Percentiles rank a stretch among this genome's conserved stretches.
phyloP scores from a whole-genome alignment of 2,329 filamentous ascomycete genomes.

The Cladosporium sp. region DNA sequence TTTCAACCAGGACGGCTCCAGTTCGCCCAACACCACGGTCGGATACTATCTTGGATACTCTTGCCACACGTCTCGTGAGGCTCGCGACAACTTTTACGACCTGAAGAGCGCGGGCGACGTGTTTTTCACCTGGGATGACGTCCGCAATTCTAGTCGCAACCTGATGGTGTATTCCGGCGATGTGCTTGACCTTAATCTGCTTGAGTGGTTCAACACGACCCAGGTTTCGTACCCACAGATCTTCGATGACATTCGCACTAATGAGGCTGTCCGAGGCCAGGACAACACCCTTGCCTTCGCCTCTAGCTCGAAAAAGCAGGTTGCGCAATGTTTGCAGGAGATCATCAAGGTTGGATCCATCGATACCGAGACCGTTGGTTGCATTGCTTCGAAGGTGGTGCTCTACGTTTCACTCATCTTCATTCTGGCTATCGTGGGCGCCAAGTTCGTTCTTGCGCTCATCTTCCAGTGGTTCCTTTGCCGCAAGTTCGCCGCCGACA shows the following conservation, averaged over 20 bases:
- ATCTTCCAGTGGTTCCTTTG: constrained; percentile 97
- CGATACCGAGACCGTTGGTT: constrained; percentile 93
- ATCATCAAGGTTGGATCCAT: constrained; percentile 95
- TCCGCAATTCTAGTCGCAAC: constrained; percentile 85
- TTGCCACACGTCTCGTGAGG: constrained; percentile 75
- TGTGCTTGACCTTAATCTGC: constrained; percentile 84
- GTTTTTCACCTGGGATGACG: constrained; percentile 93
- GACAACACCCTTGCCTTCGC: constrained; percentile 91
- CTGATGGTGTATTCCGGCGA: constrained; percentile 92
- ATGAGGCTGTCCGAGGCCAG: constrained; percentile 70
- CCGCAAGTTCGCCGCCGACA: constrained; percentile 77
- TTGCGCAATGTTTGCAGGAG: constrained; percentile 84
- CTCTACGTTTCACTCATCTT: constrained; percentile 90
- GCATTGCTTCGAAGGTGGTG: constrained; percentile 95
- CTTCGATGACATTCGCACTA: constrained; percentile 78
- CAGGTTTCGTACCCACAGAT: constrained; percentile 74
- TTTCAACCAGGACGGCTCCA: constrained; percentile 92
- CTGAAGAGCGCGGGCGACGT: constrained; percentile 76
- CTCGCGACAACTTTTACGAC: constrained; percentile 73
- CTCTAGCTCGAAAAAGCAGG: constrained; percentile 64
- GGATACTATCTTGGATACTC: constrained; percentile 80
- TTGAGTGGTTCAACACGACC: constrained; percentile 83
- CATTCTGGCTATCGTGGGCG: constrained; percentile 82
- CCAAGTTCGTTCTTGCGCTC: constrained; percentile 85
- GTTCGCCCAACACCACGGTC: constrained; percentile 69